Evolutionary conservation across 306 rosid genomes (phyloP), one percentile per base, ranked within the genome.

Genomic region (Cajanus cajan): DNA sequence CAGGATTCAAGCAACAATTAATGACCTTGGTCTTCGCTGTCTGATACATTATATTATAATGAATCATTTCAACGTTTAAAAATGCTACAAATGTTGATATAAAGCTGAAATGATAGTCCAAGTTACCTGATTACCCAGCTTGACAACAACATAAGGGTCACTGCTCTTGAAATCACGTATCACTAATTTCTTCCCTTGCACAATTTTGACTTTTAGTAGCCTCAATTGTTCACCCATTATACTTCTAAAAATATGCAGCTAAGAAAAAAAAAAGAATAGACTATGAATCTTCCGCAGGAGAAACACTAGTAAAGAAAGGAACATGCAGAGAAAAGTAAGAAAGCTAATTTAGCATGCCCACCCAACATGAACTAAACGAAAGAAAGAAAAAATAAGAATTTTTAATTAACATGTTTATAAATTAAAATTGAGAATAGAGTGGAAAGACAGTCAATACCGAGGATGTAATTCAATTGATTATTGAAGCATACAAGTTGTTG

Each of bases 81-180:
- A 7, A 37, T 37, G 41, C 9, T 7, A 37, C 41, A 37, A 43
- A 43, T 8, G 15, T 28, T 28, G 39, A 59, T 59, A 25, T 25
- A 61, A 14, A 14, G 13, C 1, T 15, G 41, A 31, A 61, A 31
- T 31, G 41, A 3, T 2, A 14, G 14, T 61, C 67, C 11, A 28
- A 28, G 24, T 47, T 41, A 90, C 97, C 97, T 89, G 97, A 84
- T 82, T 85, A 44, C 90, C 94, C 47, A 90, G 65, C 87, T 93
- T 93, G 85, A 89, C 84, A 59, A 93, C 82, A 75, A 89, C 97
- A 83, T 93, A 90, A 82, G 97, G 94, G 87, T 93, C 96, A 59
- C 97, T 93, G 67, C 88, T 90, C 90, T 25, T 58, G 86, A 93
- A 93, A 85, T 93, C 97, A n/a, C 96, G 91, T 80, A 93, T 89